Base-by-base conservation (phyloP, 495 filamentous ascomycete species). In the Tuber brumale region DNA sequence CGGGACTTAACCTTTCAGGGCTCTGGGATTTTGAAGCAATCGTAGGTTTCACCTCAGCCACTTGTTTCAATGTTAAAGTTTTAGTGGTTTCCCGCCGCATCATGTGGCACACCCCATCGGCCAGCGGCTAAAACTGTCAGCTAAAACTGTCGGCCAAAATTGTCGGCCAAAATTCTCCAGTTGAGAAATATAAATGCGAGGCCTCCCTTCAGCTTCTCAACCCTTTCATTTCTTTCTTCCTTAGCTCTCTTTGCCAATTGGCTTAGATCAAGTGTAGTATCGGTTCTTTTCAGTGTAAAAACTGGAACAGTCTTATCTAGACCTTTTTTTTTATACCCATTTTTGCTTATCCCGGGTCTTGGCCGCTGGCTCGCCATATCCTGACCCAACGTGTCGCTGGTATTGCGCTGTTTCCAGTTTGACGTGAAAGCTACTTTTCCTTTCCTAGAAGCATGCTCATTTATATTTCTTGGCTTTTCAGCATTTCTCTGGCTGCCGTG, bases 221-320 rank as follows among this genome's bases (percentile, higher is more conserved):
- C 1, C 2, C 16, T 66, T 66, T 66, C 5, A 14, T 66, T 66
- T 14, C 57, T 35, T 66, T 35, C 57, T 66, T 35, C 27, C 83
- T 76, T 86, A 84, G 85, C 86, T 84, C 21, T 85, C 85, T 85
- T 86, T 87, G 88, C 89, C 90, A 90, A 89, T 90, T 91, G 90
- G 90, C 90, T 92, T 91, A 95, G 93, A 95, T 95, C 93, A 94
- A 94, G 93, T 94, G 92, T 95, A 95, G 93, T 95, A 97, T 66
- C 27, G 35, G 14, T 31, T 66, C 57, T 35, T 66, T 66, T 66
- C 27, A 66, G 57, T 66, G 57, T 66, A 66, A 66, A 66, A 66
- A 66, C 57, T 66, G 57, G 18, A 66, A 66, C 57, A 27, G 57
- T 66, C 57, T 12, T 35, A 66, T 3, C 12, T 0, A 12, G 57